Evolutionary conservation across 495 filamentous ascomycete species (phyloP).

Genomic region (Penicillium coffeae): DNA sequence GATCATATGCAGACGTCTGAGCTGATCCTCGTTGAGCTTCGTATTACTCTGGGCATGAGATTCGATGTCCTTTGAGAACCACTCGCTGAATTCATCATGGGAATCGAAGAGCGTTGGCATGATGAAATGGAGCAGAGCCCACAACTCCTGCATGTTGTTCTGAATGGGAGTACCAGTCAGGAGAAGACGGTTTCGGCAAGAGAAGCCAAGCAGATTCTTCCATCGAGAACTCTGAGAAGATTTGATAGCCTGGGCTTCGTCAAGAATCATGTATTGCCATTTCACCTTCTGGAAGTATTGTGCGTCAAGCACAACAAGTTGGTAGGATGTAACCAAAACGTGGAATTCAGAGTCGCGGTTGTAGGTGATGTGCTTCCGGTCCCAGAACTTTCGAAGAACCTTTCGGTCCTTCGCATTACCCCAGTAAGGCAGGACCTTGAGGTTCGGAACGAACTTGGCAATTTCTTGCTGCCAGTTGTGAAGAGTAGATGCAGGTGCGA

Average conservation of each 20-base stretch:
- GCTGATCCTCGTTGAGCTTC: slow-evolving; percentile 95
- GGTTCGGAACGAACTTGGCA: slow-evolving; percentile 81
- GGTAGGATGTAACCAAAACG: slow-evolving; percentile 94
- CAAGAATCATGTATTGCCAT: slow-evolving; percentile 99
- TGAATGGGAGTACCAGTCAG: slow-evolving; percentile 97
- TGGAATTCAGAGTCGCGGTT: slow-evolving; percentile 90
- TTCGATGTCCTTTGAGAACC: slow-evolving; percentile 99
- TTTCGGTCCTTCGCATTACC: slow-evolving; percentile 92
- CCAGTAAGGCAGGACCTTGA: slow-evolving; percentile 97
- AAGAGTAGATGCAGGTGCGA: slow-evolving; percentile 91
- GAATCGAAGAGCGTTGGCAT: slow-evolving; percentile 98
- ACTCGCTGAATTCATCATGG: slow-evolving; percentile 98
- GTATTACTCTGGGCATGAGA: slow-evolving; percentile 98
- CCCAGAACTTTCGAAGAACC: slow-evolving; percentile 97
- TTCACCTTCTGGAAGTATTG: slow-evolving; percentile 97
- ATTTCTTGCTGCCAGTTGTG: slow-evolving; percentile 99
- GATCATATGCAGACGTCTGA: slow-evolving; percentile 96
- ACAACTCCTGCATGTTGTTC: slow-evolving; percentile 99
- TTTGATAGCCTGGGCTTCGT: slow-evolving; percentile 98
- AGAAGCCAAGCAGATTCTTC: slow-evolving; percentile 92
- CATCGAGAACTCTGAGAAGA: slow-evolving; percentile 93
- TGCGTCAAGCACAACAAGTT: slow-evolving; percentile 91
- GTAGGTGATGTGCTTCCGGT: slow-evolving; percentile 94
- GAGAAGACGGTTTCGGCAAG: slow-evolving; percentile 90
- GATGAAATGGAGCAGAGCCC: slow-evolving; percentile 97